Conservation (phyloP, 2,329 filamentous ascomycete genomes). For the Hortaea werneckii region DNA sequence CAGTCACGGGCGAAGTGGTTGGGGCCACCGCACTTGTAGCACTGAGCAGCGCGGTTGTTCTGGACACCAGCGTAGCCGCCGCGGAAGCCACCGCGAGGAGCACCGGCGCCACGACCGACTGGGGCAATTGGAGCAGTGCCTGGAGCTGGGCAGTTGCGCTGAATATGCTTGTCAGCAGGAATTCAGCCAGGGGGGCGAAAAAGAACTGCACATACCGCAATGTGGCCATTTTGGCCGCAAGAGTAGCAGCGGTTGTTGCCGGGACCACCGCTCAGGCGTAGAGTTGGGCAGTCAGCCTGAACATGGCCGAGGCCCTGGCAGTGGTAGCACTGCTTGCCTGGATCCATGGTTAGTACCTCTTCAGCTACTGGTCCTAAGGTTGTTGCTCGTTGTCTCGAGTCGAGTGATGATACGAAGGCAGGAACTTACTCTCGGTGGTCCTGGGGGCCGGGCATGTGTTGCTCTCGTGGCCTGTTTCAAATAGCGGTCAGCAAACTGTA, state of each 20-base stretch:
- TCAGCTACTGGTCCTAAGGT: neutral
- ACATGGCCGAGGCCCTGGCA: constrained; percentile 98
- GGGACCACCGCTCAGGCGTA: constrained; percentile 74
- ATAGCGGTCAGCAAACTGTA: constrained; percentile 15
- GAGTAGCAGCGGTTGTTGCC: constrained; percentile 90
- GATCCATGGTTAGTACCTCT: constrained; percentile 14
- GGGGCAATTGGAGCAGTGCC: constrained; percentile 44
- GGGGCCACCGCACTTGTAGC: constrained; percentile 67
- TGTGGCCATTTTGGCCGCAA: constrained; percentile 84
- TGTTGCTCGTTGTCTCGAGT: too few relatives aligned
- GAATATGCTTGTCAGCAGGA: constrained; percentile 1
- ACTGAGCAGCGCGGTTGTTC: constrained; percentile 52
- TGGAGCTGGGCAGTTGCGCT: constrained; percentile 77
- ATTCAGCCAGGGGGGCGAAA: too few relatives aligned
- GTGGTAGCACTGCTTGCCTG: constrained; percentile 98
- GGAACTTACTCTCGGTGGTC: constrained; percentile 70
- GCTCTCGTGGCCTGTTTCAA: constrained; percentile 75
- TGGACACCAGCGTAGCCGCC: constrained; percentile 53
- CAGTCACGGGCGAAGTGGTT: constrained; percentile 99
- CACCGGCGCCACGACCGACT: constrained; percentile 51
- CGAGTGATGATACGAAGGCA: neutral
- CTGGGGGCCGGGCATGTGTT: constrained; percentile 94
- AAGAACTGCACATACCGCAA: constrained; percentile 55
- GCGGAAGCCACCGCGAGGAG: constrained; percentile 60
- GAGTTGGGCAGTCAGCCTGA: constrained; percentile 95